Base-by-base conservation (phyloP, 352 stramenopile genomes). In the Pythium aristosporum region DNA sequence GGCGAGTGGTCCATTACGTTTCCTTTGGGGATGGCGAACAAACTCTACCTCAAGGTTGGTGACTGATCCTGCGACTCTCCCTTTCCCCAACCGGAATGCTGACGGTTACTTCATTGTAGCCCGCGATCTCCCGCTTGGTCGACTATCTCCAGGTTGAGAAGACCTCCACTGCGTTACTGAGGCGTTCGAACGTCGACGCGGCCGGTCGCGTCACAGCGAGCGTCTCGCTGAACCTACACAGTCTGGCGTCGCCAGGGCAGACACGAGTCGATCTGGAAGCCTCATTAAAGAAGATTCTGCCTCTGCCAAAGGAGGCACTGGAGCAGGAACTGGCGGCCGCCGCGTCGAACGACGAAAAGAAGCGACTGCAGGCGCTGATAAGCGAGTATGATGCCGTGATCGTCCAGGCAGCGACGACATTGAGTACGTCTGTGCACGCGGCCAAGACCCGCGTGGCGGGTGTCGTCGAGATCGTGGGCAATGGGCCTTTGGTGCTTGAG, bases 301-400 rank as follows among this genome's bases (percentile, higher is more conserved):
- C 76, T 3, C 41, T 86, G 23, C 56, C 80, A 15, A 73, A 73
- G 37, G 75, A 84, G 25, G 44, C 68, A 9, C 43, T 92, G 2
- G 85, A 94, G 62, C 78, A 89, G 48, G 79, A 88, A 34, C 55
- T 92, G 3, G 72, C 75, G 20, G 54, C n/a, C 44, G 67, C 79
- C 1, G 37, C 70, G 16, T 76, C 78, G 11, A 81, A 76, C 41
- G 85, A 94, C 21, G 85, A 94, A 21, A 94, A 91, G 67, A 94
- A 90, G 68, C 83, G 81, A 41, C 54, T 87, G 4, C 85, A 92
- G 43, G 58, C 69, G 21, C 69, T 81, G 16, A 30, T 94, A 32
- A 77, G 65, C 46, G 85, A 94, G 20, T 92, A 89, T 61, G 82
- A 93, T 16, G 49, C 68, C 4, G 34, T 54, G 0, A 70, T 68